Evolutionary conservation across 1,284 basidiomycete species (phyloP).

Genomic region (Malassezia slooffiae): DNA sequence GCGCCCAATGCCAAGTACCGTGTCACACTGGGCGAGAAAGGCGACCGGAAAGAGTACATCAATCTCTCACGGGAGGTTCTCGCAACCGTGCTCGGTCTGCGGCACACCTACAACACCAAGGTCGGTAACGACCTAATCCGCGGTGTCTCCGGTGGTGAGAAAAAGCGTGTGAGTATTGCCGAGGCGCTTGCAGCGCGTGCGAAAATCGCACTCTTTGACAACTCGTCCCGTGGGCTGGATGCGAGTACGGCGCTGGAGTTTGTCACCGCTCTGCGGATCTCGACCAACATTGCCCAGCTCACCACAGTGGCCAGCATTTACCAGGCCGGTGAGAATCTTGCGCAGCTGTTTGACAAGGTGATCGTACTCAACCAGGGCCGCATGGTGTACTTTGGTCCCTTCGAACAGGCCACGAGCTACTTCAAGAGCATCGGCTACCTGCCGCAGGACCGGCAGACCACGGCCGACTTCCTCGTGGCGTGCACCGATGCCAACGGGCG

Average conservation of each 20-base stretch:
- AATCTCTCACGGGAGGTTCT: conserved; percentile 23
- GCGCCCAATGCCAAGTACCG: conserved; percentile 16
- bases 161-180: conserved; percentile 31
- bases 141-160: conserved; percentile 49
- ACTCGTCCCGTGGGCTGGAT: conserved; percentile 48
- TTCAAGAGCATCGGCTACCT: conserved; percentile 62
- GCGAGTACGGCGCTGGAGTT: conserved; percentile 32
- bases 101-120: conserved; percentile 26
- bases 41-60: conserved; percentile 29
- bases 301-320: conserved; percentile 49
- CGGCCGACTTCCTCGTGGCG: conserved; percentile 49
- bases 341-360: conserved; percentile 45
- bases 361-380: conserved; percentile 64
- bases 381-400: conserved; percentile 69
- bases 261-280: conserved; percentile 45
- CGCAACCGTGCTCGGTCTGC: conserved; percentile 39
- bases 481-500: conserved; percentile 62
- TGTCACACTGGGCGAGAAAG: conserved; percentile 23
- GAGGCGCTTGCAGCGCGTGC: conserved; percentile 48
- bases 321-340: conserved; percentile 55
- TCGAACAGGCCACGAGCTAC: conserved; percentile 62
- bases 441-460: conserved; percentile 57
- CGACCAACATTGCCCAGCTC: conserved; percentile 41
- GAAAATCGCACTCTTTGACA: conserved; percentile 35
- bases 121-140: conserved; percentile 29